Evolutionary conservation across 148 eudicot genomes (phyloP).

Genomic region (Rhododendron ovatum): DNA sequence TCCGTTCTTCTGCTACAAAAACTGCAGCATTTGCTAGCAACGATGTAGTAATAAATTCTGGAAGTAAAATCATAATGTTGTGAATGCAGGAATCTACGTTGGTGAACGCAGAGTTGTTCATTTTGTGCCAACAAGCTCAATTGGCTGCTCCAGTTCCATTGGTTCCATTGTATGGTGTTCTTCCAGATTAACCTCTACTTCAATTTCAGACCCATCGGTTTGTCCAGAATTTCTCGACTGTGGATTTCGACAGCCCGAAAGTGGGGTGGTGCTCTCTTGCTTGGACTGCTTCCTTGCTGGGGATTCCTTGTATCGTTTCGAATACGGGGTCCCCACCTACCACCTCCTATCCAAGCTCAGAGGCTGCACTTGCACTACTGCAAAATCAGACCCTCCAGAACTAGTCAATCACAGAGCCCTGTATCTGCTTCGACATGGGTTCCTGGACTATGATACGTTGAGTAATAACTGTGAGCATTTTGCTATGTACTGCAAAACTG

Average conservation of each 20-base stretch:
- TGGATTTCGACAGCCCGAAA: slow-evolving; percentile 10
- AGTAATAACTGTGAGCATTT: slow-evolving; percentile 32
- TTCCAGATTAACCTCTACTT: neutral
- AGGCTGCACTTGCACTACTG: slow-evolving; percentile 30
- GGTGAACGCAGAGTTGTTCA: slow-evolving; percentile 25
- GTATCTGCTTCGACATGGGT: slow-evolving; percentile 23
- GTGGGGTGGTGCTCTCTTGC: slow-evolving; percentile 27
- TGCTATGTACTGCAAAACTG: slow-evolving; percentile 36
- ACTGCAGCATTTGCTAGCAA: neutral
- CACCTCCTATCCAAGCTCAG: slow-evolving; percentile 16
- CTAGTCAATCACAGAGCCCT: slow-evolving; percentile 18
- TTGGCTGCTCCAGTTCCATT: neutral
- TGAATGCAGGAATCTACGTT: slow-evolving; percentile 25
- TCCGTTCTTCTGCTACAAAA: neutral
- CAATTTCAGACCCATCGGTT: neutral
- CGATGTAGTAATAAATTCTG: neutral
- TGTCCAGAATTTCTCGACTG: slow-evolving; percentile 16
- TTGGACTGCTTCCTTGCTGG: slow-evolving; percentile 23
- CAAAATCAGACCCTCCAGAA: slow-evolving; percentile 21
- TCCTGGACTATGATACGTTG: slow-evolving; percentile 10
- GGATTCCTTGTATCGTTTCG: slow-evolving; percentile 18
- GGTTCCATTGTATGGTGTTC: neutral
- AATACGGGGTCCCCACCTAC: slow-evolving; percentile 10
- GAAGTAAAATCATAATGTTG: neutral
- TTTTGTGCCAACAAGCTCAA: slow-evolving; percentile 11